phyloP scores from a whole-genome alignment of 2,329 filamentous ascomycete species.

The Chrysoporthe cubensis region DNA sequence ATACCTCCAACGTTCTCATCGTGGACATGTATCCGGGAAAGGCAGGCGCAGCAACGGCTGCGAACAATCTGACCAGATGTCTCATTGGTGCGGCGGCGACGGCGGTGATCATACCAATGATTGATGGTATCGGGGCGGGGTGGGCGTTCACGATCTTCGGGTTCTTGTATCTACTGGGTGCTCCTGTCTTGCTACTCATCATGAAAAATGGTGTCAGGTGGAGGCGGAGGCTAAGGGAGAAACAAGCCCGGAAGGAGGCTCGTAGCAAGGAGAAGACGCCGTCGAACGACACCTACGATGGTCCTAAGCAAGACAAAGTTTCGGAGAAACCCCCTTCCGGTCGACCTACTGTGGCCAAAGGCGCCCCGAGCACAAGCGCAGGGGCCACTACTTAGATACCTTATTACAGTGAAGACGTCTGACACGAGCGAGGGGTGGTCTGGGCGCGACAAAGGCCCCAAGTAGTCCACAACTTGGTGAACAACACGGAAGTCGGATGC shows the following conservation, averaged over 20 bases:
- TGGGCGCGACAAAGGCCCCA: too few relatives aligned
- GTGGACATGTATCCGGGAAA: slow-evolving; percentile 59
- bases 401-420: background rate
- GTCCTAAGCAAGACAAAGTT: background rate
- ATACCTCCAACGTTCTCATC: slow-evolving; percentile 55
- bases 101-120: slow-evolving; percentile 56
- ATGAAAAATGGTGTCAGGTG: slow-evolving; percentile 49
- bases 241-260: slow-evolving; percentile 33
- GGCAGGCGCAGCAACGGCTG: slow-evolving; percentile 58
- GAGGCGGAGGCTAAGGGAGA: slow-evolving; percentile 42
- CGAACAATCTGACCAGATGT: slow-evolving; percentile 61
- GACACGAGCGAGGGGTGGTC: background rate
- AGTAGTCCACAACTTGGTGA: too few relatives aligned
- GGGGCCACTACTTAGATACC: background rate
- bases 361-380: too few relatives aligned
- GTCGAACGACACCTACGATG: background rate
- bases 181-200: slow-evolving; percentile 46
- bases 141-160: slow-evolving; percentile 57
- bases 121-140: slow-evolving; percentile 53
- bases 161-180: slow-evolving; percentile 44
- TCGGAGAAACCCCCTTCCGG: background rate
- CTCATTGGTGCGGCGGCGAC: slow-evolving; percentile 57
- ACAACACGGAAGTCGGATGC: too few relatives aligned
- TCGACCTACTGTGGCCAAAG: background rate
- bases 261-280: slow-evolving; percentile 16